Base-by-base conservation (phyloP, 2,329 filamentous ascomycete species). In the Penicillium aurantiogriseum region DNA sequence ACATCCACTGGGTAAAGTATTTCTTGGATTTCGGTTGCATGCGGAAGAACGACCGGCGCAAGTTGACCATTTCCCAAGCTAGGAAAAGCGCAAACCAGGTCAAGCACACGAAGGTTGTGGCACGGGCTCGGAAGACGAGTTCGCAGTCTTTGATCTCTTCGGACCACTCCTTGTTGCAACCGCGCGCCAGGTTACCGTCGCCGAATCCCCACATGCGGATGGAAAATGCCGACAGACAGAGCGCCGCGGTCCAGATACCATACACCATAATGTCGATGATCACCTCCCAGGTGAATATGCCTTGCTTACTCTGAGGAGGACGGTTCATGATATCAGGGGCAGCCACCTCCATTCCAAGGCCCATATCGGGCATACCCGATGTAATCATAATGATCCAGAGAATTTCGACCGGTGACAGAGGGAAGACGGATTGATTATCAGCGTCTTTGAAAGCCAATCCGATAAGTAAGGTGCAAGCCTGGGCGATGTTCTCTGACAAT, bases 341-440 rank as follows among this genome's bases (percentile, higher is more conserved):
- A 0, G 90, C 89, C 40, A 82, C 77, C 73, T 95, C 90, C 60
- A 90, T 87, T 13, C 91, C 90, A 0, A 95, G 85, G 48, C 91
- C 91, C 77, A 95, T 92, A 54, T 91, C 91, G 1, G 91, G 91
- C 76, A 93, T 85, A 45, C 87, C 89, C 38, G 89, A 92, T 0
- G 91, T 95, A 51, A 92, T 84, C 88, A 95, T 92, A 74, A 94
- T 95, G 72, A 95, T 89, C 90, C 90, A 95, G 60, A 95, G 82
- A 61, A 95, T 92, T 68, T 94, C 87, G 15, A 95, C 84, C 1
- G 91, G 90, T 1, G 89, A 86, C 42, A 33, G 31, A 15, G 31
- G 31, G 31, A 33, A 33, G 31, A 33, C 31, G 31, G 31, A 33
- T 33, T 33, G 31, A 33, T 33, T 33, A 15, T 33, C 31, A 33